Conservation (phyloP, 352 stramenopile genomes). For the Globisporangium uncinulatum region DNA sequence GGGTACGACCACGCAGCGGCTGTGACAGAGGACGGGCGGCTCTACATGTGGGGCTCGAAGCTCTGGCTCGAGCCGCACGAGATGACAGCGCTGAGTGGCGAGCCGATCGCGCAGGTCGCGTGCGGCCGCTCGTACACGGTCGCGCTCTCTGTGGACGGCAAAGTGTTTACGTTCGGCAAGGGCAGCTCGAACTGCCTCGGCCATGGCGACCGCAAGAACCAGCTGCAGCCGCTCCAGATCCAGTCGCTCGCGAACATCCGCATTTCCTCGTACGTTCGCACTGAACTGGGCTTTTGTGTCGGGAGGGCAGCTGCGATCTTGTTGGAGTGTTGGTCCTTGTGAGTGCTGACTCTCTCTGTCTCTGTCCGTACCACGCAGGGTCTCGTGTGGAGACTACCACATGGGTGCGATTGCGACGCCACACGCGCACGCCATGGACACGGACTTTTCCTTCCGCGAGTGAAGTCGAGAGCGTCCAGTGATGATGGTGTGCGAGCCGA, state of each 20-base stretch:
- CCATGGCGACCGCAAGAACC: slow-evolving; percentile 85
- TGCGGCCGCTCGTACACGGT: slow-evolving; percentile 84
- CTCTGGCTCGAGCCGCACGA: slow-evolving; percentile 91
- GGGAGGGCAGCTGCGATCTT: neutral
- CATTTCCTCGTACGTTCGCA: slow-evolving; percentile 51
- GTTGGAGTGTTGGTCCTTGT: neutral
- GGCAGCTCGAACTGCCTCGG: slow-evolving; percentile 84
- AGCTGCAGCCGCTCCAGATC: slow-evolving; percentile 83
- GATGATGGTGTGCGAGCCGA: neutral
- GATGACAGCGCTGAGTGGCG: slow-evolving; percentile 71
- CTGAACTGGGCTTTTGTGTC: neutral
- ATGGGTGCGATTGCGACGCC: slow-evolving; percentile 73
- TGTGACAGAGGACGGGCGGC: slow-evolving; percentile 65
- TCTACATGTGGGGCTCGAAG: slow-evolving; percentile 88
- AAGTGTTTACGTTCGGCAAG: slow-evolving; percentile 87
- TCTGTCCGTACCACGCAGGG: slow-evolving; percentile 14
- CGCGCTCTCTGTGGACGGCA: slow-evolving; percentile 63
- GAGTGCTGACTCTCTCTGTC: slow-evolving; percentile 1
- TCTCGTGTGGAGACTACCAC: slow-evolving; percentile 87
- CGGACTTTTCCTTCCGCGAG: slow-evolving; percentile 77
- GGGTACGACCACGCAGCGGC: slow-evolving; percentile 91
- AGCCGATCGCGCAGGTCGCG: slow-evolving; percentile 74
- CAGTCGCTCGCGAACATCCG: slow-evolving; percentile 45
- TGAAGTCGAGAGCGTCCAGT: slow-evolving; percentile 9
- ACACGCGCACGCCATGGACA: slow-evolving; percentile 66